Conservation (phyloP, 257 asterid species). For the Rehmannia glutinosa region DNA sequence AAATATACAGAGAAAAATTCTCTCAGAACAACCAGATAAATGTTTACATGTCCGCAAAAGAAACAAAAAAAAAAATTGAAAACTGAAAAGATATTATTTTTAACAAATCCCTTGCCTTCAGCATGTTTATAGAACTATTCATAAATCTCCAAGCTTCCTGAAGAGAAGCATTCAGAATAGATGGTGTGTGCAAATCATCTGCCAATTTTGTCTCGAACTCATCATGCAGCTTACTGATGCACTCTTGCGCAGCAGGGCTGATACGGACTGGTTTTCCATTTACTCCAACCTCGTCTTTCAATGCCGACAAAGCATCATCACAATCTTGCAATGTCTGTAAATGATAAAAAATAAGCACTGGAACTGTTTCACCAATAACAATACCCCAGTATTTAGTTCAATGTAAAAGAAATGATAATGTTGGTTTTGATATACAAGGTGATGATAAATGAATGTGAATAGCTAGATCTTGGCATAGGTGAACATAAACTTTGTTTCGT, state of each 20-base stretch:
- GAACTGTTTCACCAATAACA: neutral
- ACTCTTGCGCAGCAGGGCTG: slow-evolving; percentile 34
- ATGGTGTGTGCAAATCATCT: slow-evolving; percentile 68
- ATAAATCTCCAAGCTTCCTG: slow-evolving; percentile 52
- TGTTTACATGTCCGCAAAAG: no score
- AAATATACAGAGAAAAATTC: neutral
- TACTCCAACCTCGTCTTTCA: slow-evolving; percentile 31
- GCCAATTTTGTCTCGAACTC: slow-evolving; percentile 54
- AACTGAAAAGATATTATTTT: neutral
- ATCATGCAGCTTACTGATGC: slow-evolving; percentile 40
- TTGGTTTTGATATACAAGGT: neutral
- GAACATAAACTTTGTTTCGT: neutral
- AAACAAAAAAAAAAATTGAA: neutral
- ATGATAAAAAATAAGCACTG: neutral
- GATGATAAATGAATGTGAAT: neutral
- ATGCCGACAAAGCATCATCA: slow-evolving; percentile 32
- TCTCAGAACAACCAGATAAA: neutral
- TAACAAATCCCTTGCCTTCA: slow-evolving; percentile 37
- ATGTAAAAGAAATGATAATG: neutral
- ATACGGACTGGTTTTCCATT: slow-evolving; percentile 29
- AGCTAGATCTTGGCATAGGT: neutral
- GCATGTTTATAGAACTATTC: slow-evolving; percentile 41
- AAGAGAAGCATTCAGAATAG: slow-evolving; percentile 48
- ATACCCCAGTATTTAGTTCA: neutral
- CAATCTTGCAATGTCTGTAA: slow-evolving; percentile 54